These are phyloP conservation scores for Phytophthora tentaculata DNA, from an alignment of 352 stramenopile genomes.

Conservation along the genomic window DNA sequence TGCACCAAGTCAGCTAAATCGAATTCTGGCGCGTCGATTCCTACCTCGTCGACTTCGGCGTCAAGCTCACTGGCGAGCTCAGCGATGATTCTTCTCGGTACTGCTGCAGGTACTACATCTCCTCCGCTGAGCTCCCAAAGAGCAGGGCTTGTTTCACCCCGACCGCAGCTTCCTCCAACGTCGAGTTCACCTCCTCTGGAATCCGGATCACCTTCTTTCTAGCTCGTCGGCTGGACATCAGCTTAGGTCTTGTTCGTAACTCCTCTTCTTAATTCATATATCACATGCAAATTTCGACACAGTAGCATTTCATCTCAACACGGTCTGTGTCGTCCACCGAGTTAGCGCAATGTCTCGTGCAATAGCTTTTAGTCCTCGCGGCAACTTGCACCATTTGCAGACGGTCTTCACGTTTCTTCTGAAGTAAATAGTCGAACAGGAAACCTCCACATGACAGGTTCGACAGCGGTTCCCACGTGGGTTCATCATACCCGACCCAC, in stretches of 20 bases:
- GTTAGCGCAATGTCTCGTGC: not conserved
- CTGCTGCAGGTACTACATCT: too few species aligned
- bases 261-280: not conserved
- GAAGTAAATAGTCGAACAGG: not conserved
- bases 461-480: not conserved
- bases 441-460: not conserved
- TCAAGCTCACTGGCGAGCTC: not conserved
- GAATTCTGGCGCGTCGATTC: not conserved
- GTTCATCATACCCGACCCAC: not conserved
- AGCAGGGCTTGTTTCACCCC: too few species aligned
- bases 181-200: too few species aligned
- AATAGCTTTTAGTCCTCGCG: not conserved
- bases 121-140: too few species aligned
- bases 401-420: not conserved
- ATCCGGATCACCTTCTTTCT: too few species aligned
- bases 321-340: not conserved
- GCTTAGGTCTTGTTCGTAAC: too few species aligned
- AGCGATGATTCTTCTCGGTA: too few species aligned
- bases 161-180: too few species aligned
- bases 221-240: too few species aligned
- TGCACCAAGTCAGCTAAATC: not conserved
- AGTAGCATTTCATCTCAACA: not conserved
- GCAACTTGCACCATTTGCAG: constrained; percentile 2
- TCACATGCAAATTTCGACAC: not conserved
- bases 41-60: not conserved